phyloP scores from a whole-genome alignment of 257 asterid genomes.

The Echites panduratus region DNA sequence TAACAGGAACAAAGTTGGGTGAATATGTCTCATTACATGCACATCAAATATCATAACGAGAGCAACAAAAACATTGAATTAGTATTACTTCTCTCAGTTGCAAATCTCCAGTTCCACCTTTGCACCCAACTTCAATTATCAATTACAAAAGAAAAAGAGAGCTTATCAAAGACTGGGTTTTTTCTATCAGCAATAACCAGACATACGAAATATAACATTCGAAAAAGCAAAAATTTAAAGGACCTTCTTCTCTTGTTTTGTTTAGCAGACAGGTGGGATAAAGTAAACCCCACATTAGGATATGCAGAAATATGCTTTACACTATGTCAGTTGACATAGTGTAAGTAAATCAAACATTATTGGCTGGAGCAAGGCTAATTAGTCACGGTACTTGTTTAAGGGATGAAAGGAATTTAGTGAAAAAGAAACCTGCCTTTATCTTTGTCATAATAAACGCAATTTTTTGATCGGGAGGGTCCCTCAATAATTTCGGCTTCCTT shows the following conservation, averaged over 20 bases:
- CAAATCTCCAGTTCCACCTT: not conserved
- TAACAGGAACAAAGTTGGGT: not conserved
- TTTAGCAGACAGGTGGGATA: constrained; percentile 39
- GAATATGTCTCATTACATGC: not conserved
- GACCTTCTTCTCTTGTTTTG: constrained; percentile 10
- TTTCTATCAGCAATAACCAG: not conserved
- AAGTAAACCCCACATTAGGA: constrained; percentile 24
- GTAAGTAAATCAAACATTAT: not conserved
- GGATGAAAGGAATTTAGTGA: not conserved
- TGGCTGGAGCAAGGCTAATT: not conserved
- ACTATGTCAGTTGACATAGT: constrained; percentile 1
- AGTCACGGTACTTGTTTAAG: not conserved
- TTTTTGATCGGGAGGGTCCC: constrained; percentile 23
- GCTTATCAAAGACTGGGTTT: not conserved
- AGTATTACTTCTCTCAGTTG: not conserved
- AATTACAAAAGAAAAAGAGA: not conserved
- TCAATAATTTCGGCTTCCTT: constrained; percentile 24
- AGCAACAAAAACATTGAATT: not conserved
- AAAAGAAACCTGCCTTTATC: constrained; percentile 39
- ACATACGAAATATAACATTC: not conserved
- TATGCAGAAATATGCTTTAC: not conserved
- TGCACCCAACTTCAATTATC: not conserved
- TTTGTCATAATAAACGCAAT: constrained; percentile 52
- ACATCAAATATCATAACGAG: not conserved
- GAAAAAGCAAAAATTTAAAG: constrained; percentile 4